Evolutionary conservation across 257 asterid genomes (phyloP).

Genomic region (Solanum bulbocastanum): DNA sequence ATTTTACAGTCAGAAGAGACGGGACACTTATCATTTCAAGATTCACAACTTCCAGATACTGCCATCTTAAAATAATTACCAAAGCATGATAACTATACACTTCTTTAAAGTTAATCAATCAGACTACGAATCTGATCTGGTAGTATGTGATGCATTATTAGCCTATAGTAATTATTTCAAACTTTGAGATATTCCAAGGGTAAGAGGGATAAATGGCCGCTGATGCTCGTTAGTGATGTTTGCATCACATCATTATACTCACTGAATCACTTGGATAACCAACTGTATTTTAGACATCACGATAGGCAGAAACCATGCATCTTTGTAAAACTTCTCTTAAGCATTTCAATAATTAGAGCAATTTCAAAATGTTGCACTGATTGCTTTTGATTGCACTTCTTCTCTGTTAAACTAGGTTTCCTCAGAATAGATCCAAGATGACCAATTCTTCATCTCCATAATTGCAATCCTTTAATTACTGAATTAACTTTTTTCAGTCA

Average conservation of each 20-base stretch:
- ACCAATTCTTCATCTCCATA: not conserved
- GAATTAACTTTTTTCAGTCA: not conserved
- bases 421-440: not conserved
- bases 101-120: not conserved
- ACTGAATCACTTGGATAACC: not conserved
- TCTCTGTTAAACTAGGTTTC: not conserved
- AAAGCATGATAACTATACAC: not conserved
- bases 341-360: not conserved
- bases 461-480: not conserved
- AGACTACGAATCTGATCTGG: not conserved
- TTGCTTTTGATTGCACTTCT: not conserved
- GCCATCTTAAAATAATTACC: not conserved
- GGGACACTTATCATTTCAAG: not conserved
- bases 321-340: not conserved
- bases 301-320: not conserved
- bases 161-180: not conserved
- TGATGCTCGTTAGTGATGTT: not conserved
- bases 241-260: not conserved
- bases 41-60: not conserved
- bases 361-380: not conserved
- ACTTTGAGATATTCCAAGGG: not conserved
- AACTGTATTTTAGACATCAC: not conserved
- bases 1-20: not conserved
- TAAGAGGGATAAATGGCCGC: not conserved
- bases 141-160: not conserved